Evolutionary conservation across 192 early-diverging fungal species (phyloP), one percentile per base, ranked within the genome.

Genomic region (Coemansia nantahalensis): DNA sequence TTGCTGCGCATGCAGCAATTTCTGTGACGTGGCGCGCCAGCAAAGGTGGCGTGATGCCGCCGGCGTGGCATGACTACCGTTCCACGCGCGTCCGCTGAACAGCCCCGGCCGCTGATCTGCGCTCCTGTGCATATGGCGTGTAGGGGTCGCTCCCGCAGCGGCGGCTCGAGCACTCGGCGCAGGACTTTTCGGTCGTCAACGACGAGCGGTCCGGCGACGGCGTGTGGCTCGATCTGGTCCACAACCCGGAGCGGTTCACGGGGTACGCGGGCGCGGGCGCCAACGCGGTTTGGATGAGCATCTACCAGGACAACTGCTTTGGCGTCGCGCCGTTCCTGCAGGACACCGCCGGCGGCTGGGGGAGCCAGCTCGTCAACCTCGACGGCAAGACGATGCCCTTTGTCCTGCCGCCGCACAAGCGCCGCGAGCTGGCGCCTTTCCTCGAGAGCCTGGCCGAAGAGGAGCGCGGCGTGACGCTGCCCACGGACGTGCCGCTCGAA

Each of bases 271-370:
- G 97, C 42, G 82, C 87, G 15, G 87, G 89, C 34, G 86, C 95
- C 32, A 80, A 80, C 22, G 82, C 88, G 36, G 87, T 99, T 8
- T 99, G 97, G 97, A 83, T 84, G 50, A 82, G 94, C n/a, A 93
- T 99, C 22, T 99, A 99, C 61, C 80, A 88, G 56, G 91, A 99
- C 63, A 99, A 97, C 73, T 99, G 97, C 67, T 97, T 98, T 66
- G 85, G 86, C 52, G 74, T 88, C 10, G 64, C 77, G 32, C 73
- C 73, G 9, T 77, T 69, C 49, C 51, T 77, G 47, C 73, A 77
- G 71, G 57, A 84, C 81, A 86, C 83, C 41, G 59, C 62, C 16
- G 63, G 74, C 49, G 67, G 74, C 47, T 65, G 72, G 72, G 77
- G 77, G 39, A 74, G 66, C 55, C 56, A 66, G 66, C 63, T 59